These are phyloP conservation scores for Ceratocystis huliohia DNA, from an alignment of 2,329 filamentous ascomycete species.

Conservation along the genomic window DNA sequence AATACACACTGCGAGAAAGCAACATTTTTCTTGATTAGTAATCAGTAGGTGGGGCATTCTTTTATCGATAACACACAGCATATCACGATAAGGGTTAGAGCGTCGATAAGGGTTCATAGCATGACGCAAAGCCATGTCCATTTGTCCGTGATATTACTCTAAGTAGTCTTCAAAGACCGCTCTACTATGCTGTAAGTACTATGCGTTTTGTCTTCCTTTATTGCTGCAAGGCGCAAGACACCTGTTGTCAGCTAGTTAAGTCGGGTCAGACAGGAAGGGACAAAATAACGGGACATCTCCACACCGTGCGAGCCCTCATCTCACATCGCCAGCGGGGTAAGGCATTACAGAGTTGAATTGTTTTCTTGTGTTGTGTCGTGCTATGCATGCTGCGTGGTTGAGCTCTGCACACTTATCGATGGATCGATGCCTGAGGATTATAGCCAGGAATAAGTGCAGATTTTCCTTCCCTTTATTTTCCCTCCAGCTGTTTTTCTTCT, in stretches of 20 bases:
- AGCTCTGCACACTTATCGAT: too few relatives aligned
- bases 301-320: conserved; percentile 1
- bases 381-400: not conserved
- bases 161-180: too few relatives aligned
- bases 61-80: too few relatives aligned
- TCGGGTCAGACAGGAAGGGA: too few relatives aligned
- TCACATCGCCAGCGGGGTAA: not conserved
- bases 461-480: not conserved
- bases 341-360: not conserved
- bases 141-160: too few relatives aligned
- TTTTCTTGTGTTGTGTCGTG: not conserved
- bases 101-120: too few relatives aligned
- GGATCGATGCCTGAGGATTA: not conserved
- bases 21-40: too few relatives aligned
- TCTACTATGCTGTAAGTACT: too few relatives aligned
- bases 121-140: too few relatives aligned
- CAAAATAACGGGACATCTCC: not conserved
- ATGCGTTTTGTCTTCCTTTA: not conserved
- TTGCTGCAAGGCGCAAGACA: not conserved
- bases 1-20: too few relatives aligned
- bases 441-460: not conserved
- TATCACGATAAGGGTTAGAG: too few relatives aligned
- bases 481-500: not conserved
- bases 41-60: too few relatives aligned
- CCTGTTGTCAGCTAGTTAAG: not conserved